Conservation (phyloP, 371 early-diverging fungal genomes). For the Chytridium lagenaria region DNA sequence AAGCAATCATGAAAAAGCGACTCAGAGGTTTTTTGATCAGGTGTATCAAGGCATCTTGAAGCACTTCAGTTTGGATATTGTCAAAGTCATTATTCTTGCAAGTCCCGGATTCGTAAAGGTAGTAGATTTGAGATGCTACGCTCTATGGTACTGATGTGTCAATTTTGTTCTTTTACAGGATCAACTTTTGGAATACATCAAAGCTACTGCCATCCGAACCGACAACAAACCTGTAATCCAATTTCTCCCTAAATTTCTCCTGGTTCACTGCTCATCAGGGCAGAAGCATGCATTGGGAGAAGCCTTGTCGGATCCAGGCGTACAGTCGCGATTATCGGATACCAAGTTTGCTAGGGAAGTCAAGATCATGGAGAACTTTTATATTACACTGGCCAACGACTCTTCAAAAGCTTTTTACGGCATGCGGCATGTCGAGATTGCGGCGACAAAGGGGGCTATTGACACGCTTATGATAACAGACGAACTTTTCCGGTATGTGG, state of each 20-base stretch:
- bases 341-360: constrained; percentile 93
- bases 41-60: constrained; percentile 84
- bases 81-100: constrained; percentile 92
- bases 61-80: constrained; percentile 84
- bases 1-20: constrained; percentile 87
- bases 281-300: constrained; percentile 94
- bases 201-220: constrained; percentile 83
- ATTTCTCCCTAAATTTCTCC: constrained; percentile 81
- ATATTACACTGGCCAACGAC: constrained; percentile 85
- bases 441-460: constrained; percentile 85
- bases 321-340: constrained; percentile 81
- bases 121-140: no score
- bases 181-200: constrained; percentile 81
- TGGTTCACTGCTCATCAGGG: constrained; percentile 91
- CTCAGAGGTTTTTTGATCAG: constrained; percentile 88
- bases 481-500: constrained; percentile 76
- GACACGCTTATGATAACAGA: constrained; percentile 89
- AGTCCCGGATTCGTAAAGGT: constrained; percentile 94
- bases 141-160: no score
- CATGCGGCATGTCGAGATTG: constrained; percentile 79
- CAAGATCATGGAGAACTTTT: constrained; percentile 81
- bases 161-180: constrained; percentile 61
- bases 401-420: constrained; percentile 94
- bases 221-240: constrained; percentile 83
- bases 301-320: constrained; percentile 86